Evolutionary conservation across 495 filamentous ascomycete species (phyloP), one percentile per base, ranked within the genome.

Genomic region (Margaritispora aquatica): DNA sequence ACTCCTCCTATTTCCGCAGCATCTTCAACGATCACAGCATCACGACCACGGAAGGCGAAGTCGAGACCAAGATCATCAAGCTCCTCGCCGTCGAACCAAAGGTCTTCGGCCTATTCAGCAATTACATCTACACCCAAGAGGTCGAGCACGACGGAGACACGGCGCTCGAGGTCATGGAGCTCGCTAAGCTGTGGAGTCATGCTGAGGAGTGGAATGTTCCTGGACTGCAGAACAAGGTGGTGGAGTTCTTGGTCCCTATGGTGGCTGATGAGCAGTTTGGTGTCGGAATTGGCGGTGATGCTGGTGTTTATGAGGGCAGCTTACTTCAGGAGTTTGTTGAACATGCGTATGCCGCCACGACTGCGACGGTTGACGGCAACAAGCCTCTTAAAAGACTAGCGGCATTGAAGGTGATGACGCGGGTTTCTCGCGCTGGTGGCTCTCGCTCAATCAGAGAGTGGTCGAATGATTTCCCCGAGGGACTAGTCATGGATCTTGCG

Each of bases 91-190:
- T 55, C 7, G 51, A 56, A 1, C n/a, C 29, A 2, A 7, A 11
- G 11, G 53, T 61, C 26, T 61, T 61, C 47, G 59, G 59, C 4
- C 31, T 61, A 7, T 23, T 61, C 15, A 46, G 11, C 13, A 55
- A 56, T 22, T 61, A 44, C 38, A 9, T 7, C 38, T 61, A 61
- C 47, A 56, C 24, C 10, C 20, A 56, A 24, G 15, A 51, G 17
- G 22, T 23, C 56, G 48, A 51, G n/a, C 24, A 20, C 20, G 26
- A 5, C 17, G 23, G 51, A 5, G 34, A 21, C 2, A 41, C 3
- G 17, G 5, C 2, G n/a, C 48, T 23, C 2, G 29, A 51, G 17
- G 2, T 51, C 46, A 58, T 34, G 5, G 46, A 58, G 24, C 26
- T 51, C 2, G 46, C 56, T 0, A 23, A 20, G 9, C 23, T 58